Percentiles rank a stretch among this genome's conserved stretches.
These are phyloP conservation scores for Colletotrichum karsti DNA, from an alignment of 2,329 filamentous ascomycete genomes.

Conservation along the genomic window DNA sequence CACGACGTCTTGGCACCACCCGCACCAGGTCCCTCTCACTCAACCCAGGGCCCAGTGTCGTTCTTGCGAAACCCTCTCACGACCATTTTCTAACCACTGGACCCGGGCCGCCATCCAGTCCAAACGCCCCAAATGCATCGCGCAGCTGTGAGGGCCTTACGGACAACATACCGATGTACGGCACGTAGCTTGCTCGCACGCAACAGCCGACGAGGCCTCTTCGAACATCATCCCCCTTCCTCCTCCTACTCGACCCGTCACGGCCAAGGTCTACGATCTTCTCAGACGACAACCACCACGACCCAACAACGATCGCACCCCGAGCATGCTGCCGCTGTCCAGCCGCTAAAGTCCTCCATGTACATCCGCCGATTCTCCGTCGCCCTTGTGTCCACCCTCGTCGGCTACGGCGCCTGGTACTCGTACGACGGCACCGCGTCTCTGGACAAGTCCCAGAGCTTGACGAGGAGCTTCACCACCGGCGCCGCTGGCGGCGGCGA, in stretches of 20 bases:
- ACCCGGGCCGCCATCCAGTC: slow-evolving; percentile 28
- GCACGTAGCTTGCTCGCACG: slow-evolving; percentile 65
- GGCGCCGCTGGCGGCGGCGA: slow-evolving; percentile 42
- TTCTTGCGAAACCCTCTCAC: slow-evolving; percentile 17
- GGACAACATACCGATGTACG: slow-evolving; percentile 72
- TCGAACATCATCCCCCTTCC: slow-evolving; percentile 32
- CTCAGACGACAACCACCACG: slow-evolving; percentile 2
- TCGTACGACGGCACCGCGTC: slow-evolving; percentile 62
- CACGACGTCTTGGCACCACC: slow-evolving; percentile 20
- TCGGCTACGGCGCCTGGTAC: slow-evolving; percentile 82
- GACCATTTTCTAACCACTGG: slow-evolving; percentile 20
- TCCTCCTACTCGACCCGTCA: slow-evolving; percentile 31
- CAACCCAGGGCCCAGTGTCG: slow-evolving; percentile 1
- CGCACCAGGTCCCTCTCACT: not conserved
- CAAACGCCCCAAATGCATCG: slow-evolving; percentile 71
- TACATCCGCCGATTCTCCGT: slow-evolving; percentile 74
- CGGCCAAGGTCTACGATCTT: slow-evolving; percentile 30
- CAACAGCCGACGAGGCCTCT: slow-evolving; percentile 53
- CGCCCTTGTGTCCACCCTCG: slow-evolving; percentile 74
- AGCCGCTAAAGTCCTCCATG: slow-evolving; percentile 75
- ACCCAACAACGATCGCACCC: slow-evolving; percentile 32
- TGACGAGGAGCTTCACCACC: slow-evolving; percentile 52
- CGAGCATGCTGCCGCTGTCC: slow-evolving; percentile 49
- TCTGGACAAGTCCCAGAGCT: slow-evolving; percentile 41
- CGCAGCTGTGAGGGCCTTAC: slow-evolving; percentile 72